Base-by-base conservation (phyloP, 495 filamentous ascomycete species). In the Xylona heveae region DNA sequence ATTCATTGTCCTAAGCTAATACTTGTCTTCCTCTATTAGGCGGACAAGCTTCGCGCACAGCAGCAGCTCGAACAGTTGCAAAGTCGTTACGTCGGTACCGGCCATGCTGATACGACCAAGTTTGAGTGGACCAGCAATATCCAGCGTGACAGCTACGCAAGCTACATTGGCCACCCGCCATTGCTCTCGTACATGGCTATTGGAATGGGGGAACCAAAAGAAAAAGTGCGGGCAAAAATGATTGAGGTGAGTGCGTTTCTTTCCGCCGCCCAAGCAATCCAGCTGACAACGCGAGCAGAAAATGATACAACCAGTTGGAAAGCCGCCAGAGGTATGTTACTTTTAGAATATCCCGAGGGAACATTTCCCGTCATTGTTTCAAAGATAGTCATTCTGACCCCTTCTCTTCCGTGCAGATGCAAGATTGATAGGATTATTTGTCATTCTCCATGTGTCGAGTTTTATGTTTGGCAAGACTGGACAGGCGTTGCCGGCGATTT, bases 51-150 rank as follows among this genome's bases (percentile, higher is more conserved):
- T 38, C 83, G 90, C 51, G 83, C 83, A 9, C 76, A 84, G 36
- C 90, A 95, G 54, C 88, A 95, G 47, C 85, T 99, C 44, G 90
- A 95, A 56, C 68, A 77, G 38, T 77, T 95, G 7, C 88, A 97
- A 55, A 68, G 81, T 43, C 82, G 83, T 30, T 90, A 88, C 59
- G 60, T 97, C 46, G 88, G 88, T 48, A 95, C 84, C 7, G 90
- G 90, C n/a, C 84, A 94, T 54, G 81, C 88, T 31, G 88, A 99
- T 57, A 95, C 90, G 6, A 94, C 88, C 10, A 83, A 78, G 47
- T 82, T 67, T 69, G 88, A 99, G 59, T 99, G 85, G 83, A 67
- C 71, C 30, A 76, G 74, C 19, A 99, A 99, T 52, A 75, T 88
- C 46, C 64, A 84, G 40, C 77, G 79, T 43, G 83, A 91, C 52